These are phyloP conservation scores for Kurtzmaniella quercitrusa DNA, from an alignment of 1,139 yeast genomes.

Conservation along the genomic window DNA sequence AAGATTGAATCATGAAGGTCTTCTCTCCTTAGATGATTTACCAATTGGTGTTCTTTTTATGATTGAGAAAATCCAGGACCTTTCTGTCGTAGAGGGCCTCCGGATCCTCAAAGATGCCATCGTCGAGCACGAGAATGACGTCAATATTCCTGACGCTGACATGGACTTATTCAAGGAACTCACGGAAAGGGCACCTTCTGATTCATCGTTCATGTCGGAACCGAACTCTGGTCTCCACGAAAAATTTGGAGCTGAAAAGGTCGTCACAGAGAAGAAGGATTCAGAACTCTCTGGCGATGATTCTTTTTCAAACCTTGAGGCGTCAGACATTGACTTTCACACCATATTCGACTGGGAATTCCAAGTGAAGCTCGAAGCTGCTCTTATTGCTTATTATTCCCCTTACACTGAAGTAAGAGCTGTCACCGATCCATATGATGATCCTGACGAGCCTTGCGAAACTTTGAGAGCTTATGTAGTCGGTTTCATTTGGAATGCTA, in stretches of 20 bases:
- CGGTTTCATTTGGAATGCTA: constrained; percentile 49
- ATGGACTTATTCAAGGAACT: constrained; percentile 13
- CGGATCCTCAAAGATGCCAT: constrained; percentile 16
- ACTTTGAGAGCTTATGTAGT: constrained; percentile 50
- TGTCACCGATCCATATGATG: constrained; percentile 50
- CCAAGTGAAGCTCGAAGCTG: constrained; percentile 37
- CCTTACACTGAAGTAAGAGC: constrained; percentile 66
- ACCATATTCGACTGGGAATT: constrained; percentile 20
- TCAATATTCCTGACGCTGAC: constrained; percentile 15
- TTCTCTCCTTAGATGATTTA: constrained; percentile 20
- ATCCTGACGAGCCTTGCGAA: constrained; percentile 45
- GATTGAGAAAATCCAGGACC: constrained; percentile 24
- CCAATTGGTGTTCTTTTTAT: constrained; percentile 24
- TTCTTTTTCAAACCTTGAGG: not conserved
- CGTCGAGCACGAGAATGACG: constrained; percentile 17
- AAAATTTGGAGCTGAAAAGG: not conserved
- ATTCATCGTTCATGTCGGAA: constrained; percentile 1
- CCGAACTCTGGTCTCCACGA: not conserved
- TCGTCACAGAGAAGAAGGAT: not conserved
- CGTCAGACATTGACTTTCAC: not conserved
- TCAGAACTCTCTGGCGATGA: not conserved
- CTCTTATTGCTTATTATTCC: constrained; percentile 47
- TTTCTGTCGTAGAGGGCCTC: constrained; percentile 19
- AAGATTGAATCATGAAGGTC: constrained; percentile 24
- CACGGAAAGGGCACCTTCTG: constrained; percentile 17